Conservation (phyloP, 2,329 filamentous ascomycete species). For the Pyrenochaeta sp. region DNA sequence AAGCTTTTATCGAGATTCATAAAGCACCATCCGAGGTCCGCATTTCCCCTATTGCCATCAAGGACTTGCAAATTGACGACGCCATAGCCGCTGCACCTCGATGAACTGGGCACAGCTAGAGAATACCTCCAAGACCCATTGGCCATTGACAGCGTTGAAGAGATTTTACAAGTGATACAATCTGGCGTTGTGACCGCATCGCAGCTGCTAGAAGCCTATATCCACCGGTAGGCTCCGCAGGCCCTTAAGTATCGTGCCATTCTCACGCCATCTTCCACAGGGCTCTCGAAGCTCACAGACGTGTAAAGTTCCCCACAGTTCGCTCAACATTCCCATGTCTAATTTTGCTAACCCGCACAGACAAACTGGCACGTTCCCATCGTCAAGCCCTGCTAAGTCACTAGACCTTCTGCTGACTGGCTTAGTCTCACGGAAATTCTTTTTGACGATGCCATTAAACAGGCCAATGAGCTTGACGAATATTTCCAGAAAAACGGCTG, state of each 20-base stretch:
- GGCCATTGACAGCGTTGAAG: constrained; percentile 27
- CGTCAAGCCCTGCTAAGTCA: constrained; percentile 58
- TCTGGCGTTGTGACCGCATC: constrained; percentile 39
- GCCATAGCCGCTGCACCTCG: constrained; percentile 21
- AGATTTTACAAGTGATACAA: constrained; percentile 33
- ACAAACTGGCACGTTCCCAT: constrained; percentile 51
- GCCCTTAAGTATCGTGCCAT: constrained; percentile 31
- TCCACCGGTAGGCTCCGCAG: constrained; percentile 37
- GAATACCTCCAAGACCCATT: constrained; percentile 8
- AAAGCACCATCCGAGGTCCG: constrained; percentile 11
- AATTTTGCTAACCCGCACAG: constrained; percentile 49
- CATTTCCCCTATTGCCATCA: not conserved
- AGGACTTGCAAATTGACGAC: constrained; percentile 14
- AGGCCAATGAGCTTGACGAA: constrained; percentile 53
- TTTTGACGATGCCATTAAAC: constrained; percentile 54
- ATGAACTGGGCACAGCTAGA: constrained; percentile 13
- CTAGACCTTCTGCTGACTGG: constrained; percentile 57
- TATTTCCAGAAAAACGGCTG: constrained; percentile 47
- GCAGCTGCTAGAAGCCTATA: constrained; percentile 39
- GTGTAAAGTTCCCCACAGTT: constrained; percentile 28
- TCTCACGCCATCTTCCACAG: constrained; percentile 46
- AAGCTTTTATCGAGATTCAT: constrained; percentile 23
- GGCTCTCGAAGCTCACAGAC: constrained; percentile 40
- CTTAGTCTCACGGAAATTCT: constrained; percentile 58
- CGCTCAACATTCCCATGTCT: not conserved